Evolutionary conservation across 495 filamentous ascomycete genomes (phyloP), one percentile per base, ranked within the genome.

Genomic region (Penicillium soppii): DNA sequence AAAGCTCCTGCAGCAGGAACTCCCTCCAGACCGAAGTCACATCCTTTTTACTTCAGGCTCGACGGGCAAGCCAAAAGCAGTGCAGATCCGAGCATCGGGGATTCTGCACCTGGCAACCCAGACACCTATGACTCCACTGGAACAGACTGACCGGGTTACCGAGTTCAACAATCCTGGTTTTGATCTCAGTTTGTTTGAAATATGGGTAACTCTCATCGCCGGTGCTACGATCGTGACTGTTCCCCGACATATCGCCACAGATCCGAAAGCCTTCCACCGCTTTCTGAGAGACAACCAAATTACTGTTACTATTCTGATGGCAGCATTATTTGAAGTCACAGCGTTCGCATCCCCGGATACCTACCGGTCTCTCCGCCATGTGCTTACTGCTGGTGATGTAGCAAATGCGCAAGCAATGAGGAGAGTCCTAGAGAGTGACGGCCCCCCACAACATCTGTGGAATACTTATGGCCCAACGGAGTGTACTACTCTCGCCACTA

Each of bases 381-480:
- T 40, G 19, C 20, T 40, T 15, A n/a, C 23, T 17, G 21, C 19
- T 9, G 21, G 21, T 2, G 38, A 40, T 4, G 20, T 19, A 1
- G 38, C 23, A 4, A 40, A 40, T 25, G 10, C n/a, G 1, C 12
- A 22, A 0, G 38, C 38, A 7, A 40, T 40, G 38, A 40, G n/a
- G 13, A 40, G 12, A n/a, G 20, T 40, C 12, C 38, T 40, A 7
- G 9, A 21, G 2, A 12, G 3, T 3, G 10, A 22, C 7, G 44
- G 23, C 9, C 39, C 55, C 5, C 55, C 55, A 4, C 17, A 41
- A 19, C 13, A 26, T 20, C 37, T 69, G 21, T 66, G 50, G 32
- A 65, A 67, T 46, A 45, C 12, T 8, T 68, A 68, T 36, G 65
- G 65, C 9, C 65, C 65, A 1, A 55, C 62, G 0, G 65, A 68